Percentiles rank a stretch among this genome's conserved stretches.
phyloP scores from a whole-genome alignment of 2,329 filamentous ascomycete genomes.

The Calonectria hongkongensis region DNA sequence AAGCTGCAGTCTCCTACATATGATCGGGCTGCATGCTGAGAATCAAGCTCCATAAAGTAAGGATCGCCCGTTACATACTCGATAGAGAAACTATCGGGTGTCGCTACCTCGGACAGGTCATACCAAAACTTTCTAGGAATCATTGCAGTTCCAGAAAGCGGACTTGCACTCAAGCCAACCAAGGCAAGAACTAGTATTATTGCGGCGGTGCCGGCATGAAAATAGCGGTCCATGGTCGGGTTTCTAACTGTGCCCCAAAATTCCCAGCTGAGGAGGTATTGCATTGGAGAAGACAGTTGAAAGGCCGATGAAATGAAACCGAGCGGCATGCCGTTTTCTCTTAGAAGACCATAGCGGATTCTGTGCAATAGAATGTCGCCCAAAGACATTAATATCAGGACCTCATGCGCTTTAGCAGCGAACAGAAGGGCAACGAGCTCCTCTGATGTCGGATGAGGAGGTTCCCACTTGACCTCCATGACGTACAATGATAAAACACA shows the following conservation, averaged over 20 bases:
- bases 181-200: not conserved
- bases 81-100: not conserved
- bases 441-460: not conserved
- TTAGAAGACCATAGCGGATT: not conserved
- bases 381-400: not conserved
- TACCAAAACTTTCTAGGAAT: slow-evolving; percentile 4
- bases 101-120: not conserved
- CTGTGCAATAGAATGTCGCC: slow-evolving; percentile 3
- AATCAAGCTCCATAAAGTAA: not conserved
- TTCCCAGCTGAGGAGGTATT: slow-evolving; percentile 25
- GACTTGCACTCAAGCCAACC: not conserved
- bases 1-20: not conserved
- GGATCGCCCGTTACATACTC: not conserved
- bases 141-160: slow-evolving; percentile 5
- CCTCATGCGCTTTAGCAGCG: slow-evolving; percentile 7
- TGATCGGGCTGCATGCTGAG: not conserved
- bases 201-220: not conserved
- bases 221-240: not conserved
- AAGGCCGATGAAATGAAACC: slow-evolving; percentile 10
- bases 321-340: not conserved
- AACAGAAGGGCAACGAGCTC: slow-evolving; percentile 2
- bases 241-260: not conserved
- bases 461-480: not conserved
- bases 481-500: not conserved
- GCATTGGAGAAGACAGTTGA: not conserved